Conservation (phyloP, 1,284 basidiomycete species). For the Baeospora myosura region DNA sequence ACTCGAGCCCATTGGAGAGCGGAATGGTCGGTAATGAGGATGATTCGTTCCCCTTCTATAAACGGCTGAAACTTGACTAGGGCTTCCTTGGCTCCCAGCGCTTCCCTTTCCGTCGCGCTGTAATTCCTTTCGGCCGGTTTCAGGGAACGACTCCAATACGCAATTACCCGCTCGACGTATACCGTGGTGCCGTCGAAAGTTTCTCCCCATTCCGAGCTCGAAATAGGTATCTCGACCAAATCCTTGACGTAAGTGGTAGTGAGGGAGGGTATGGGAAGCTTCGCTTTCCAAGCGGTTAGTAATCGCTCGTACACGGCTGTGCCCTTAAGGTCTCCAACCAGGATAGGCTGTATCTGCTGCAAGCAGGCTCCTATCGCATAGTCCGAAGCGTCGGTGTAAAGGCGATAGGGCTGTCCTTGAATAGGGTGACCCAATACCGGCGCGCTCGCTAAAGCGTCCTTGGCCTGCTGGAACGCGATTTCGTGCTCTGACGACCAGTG, state of each 20-base stretch:
- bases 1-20: conserved; percentile 24
- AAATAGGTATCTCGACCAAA: too few species aligned
- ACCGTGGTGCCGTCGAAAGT: conserved; percentile 21
- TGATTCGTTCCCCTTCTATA: conserved; percentile 21
- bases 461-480: conserved; percentile 4
- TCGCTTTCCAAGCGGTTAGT: conserved; percentile 11
- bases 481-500: conserved; percentile 5
- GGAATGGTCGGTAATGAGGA: conserved; percentile 24
- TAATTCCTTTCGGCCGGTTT: conserved; percentile 9
- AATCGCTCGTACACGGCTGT: conserved; percentile 25
- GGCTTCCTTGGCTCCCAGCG: conserved; percentile 21
- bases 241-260: background rate
- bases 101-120: conserved; percentile 17
- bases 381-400: conserved; percentile 33
- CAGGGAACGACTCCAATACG: conserved; percentile 23
- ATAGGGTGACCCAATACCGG: conserved; percentile 5
- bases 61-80: conserved; percentile 18
- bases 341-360: conserved; percentile 32
- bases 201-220: conserved; percentile 13
- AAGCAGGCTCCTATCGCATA: conserved; percentile 22
- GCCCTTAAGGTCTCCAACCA: conserved; percentile 25
- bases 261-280: conserved; percentile 4
- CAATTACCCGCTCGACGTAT: conserved; percentile 22
- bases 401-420: conserved; percentile 11
- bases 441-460: conserved; percentile 2